Evolutionary conservation across 2,329 filamentous ascomycete genomes (phyloP).

Genomic region (Chrysoporthe cubensis): DNA sequence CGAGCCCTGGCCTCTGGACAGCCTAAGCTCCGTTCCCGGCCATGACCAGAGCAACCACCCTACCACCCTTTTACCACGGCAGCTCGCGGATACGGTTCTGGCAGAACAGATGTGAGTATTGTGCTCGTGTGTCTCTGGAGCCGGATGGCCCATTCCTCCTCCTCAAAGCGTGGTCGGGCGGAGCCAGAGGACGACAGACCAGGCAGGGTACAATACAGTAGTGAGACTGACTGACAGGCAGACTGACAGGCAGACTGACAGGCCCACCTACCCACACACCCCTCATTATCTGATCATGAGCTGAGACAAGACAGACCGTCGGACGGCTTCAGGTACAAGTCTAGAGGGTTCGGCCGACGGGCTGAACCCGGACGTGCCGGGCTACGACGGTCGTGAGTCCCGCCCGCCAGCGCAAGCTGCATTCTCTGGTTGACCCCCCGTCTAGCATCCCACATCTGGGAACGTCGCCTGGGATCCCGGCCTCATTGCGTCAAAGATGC

Average conservation of each 20-base stretch:
- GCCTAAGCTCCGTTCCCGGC: too few relatives aligned
- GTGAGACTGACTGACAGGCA: too few relatives aligned
- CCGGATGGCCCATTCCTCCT: too few relatives aligned
- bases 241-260: too few relatives aligned
- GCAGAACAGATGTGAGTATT: too few relatives aligned
- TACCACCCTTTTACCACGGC: too few relatives aligned
- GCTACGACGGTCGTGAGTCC: background rate
- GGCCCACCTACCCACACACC: background rate
- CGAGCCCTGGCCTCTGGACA: background rate
- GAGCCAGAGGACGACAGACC: too few relatives aligned
- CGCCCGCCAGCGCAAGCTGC: background rate
- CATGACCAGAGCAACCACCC: too few relatives aligned
- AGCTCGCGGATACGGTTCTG: too few relatives aligned
- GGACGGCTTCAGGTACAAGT: constrained; percentile 1
- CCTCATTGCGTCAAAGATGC: constrained; percentile 19
- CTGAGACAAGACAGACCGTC: background rate
- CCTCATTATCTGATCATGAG: constrained; percentile 36
- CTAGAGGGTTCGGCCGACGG: background rate
- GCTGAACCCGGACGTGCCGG: background rate
- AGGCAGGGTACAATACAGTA: too few relatives aligned
- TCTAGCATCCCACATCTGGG: constrained; percentile 4
- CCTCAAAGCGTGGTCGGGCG: too few relatives aligned
- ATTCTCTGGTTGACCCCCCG: background rate
- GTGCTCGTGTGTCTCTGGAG: too few relatives aligned
- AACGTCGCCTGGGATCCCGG: constrained; percentile 13